Evolutionary conservation across 768 basidiomycete species (phyloP).

Genomic region (Mycena venus): DNA sequence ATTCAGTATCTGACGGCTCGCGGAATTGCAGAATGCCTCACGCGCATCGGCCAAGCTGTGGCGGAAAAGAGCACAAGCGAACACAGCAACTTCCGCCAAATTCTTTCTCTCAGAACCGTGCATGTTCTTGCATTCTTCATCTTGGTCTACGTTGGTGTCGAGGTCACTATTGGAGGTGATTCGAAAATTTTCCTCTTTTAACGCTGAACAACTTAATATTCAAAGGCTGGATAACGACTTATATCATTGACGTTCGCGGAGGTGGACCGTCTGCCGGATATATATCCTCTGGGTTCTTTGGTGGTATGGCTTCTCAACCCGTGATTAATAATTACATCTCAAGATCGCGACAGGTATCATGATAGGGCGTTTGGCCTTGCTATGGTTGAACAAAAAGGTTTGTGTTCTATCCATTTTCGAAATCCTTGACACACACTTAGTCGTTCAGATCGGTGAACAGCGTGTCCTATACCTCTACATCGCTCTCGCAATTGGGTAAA

Average conservation of each 20-base stretch:
- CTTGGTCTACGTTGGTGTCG: slow-evolving; percentile 63
- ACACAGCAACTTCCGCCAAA: slow-evolving; percentile 59
- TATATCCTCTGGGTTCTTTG: slow-evolving; percentile 63
- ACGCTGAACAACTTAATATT: not conserved
- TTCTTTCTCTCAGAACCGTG: slow-evolving; percentile 55
- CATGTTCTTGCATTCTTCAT: slow-evolving; percentile 61
- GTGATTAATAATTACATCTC: not conserved
- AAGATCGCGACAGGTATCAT: slow-evolving; percentile 58
- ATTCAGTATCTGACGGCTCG: not conserved
- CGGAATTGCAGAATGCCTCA: slow-evolving; percentile 15
- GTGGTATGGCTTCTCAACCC: not conserved
- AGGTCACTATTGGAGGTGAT: slow-evolving; percentile 63
- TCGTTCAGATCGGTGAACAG: slow-evolving; percentile 64
- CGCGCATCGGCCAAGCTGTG: slow-evolving; percentile 36
- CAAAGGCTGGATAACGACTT: slow-evolving; percentile 70
- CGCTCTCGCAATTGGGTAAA: slow-evolving; percentile 61
- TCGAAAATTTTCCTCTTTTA: not conserved
- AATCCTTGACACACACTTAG: not conserved
- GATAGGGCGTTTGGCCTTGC: slow-evolving; percentile 63
- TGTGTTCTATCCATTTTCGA: not conserved
- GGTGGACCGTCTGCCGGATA: slow-evolving; percentile 64
- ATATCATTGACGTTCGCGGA: slow-evolving; percentile 56
- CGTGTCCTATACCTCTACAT: slow-evolving; percentile 66
- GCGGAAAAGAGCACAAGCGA: slow-evolving; percentile 36
- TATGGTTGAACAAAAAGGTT: slow-evolving; percentile 69